A percentile compares a stretch with the other conserved stretches of the same genome.
These are phyloP conservation scores for Stagonosporopsis cucurbitacearum DNA, from an alignment of 2,329 filamentous ascomycete genomes.

Conservation along the genomic window DNA sequence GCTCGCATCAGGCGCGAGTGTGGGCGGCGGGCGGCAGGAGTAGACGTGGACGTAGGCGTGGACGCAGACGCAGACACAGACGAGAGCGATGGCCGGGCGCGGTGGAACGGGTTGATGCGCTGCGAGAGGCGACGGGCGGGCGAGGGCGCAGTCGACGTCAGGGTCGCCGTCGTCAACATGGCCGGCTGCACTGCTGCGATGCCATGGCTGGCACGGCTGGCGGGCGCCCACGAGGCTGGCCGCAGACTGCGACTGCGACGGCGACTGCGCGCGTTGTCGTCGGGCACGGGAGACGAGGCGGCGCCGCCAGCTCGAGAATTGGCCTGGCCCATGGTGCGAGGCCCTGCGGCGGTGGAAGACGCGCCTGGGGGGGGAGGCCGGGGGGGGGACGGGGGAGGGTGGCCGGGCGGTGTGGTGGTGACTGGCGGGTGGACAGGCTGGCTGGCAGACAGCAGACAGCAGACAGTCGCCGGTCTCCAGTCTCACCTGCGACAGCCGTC, in stretches of 20 bases:
- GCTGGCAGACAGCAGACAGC: too few relatives aligned
- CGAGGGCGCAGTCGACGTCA: conserved; percentile 5
- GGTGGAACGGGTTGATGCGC: conserved; percentile 39
- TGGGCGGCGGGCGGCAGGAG: conserved; percentile 29
- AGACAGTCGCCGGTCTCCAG: too few relatives aligned
- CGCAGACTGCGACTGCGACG: conserved; percentile 40
- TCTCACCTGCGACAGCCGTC: conserved; percentile 6
- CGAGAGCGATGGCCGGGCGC: too few relatives aligned
- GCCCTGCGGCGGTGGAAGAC: conserved; percentile 35
- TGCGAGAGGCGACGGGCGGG: conserved; percentile 32
- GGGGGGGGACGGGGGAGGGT: background rate
- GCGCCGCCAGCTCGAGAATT: conserved; percentile 34
- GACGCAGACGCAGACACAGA: background rate
- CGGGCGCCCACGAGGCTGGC: conserved; percentile 40
- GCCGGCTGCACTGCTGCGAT: too few relatives aligned
- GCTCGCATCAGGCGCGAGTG: conserved; percentile 44
- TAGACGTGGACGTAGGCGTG: too few relatives aligned
- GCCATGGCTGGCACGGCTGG: background rate
- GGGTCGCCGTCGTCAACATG: too few relatives aligned
- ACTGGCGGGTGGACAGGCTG: too few relatives aligned
- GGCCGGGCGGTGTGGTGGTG: conserved; percentile 11
- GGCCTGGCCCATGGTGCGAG: conserved; percentile 48
- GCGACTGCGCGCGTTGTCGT: conserved; percentile 19
- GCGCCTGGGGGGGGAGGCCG: conserved; percentile 18
- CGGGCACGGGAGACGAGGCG: background rate